These are phyloP conservation scores for Oryza brachyantha DNA, from an alignment of 176 grass and related monocot species.

Conservation along the genomic window DNA sequence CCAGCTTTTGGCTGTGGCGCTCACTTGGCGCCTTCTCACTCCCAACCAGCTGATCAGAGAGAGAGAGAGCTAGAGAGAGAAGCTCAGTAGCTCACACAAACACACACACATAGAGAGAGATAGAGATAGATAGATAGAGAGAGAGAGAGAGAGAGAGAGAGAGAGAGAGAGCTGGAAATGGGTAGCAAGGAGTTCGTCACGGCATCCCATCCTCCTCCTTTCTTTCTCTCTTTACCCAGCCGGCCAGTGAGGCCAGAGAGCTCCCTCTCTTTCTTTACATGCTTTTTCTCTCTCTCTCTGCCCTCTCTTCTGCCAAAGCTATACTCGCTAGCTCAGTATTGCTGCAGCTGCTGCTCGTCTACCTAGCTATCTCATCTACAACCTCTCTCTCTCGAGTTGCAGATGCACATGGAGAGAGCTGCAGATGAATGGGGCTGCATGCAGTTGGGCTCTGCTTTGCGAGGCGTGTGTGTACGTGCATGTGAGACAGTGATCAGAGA, in stretches of 20 bases:
- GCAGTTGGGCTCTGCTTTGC: background rate
- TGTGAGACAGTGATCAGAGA: no score
- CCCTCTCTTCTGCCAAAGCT: background rate
- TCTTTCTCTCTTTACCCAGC: conserved; percentile 7
- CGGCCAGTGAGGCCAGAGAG: no score
- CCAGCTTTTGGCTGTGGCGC: conserved; percentile 62
- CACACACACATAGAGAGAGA: background rate
- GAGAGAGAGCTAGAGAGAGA: background rate
- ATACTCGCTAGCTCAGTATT: background rate
- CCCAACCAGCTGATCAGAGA: no score
- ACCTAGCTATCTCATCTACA: background rate
- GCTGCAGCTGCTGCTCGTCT: background rate
- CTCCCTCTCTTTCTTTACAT: no score
- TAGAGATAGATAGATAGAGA: no score
- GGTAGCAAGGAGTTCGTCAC: conserved; percentile 34
- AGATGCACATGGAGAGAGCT: background rate
- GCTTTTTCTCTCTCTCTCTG: conserved; percentile 22
- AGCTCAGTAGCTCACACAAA: no score
- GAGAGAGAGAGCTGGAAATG: conserved; percentile 42
- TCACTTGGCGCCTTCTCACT: conserved; percentile 49
- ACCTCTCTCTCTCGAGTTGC: background rate
- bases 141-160: conserved; percentile 5
- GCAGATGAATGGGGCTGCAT: background rate
- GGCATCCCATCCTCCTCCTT: conserved; percentile 31
- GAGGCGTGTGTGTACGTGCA: background rate